These are phyloP conservation scores for Fragaria ananassa DNA, from an alignment of 306 rosid genomes.

Conservation along the genomic window DNA sequence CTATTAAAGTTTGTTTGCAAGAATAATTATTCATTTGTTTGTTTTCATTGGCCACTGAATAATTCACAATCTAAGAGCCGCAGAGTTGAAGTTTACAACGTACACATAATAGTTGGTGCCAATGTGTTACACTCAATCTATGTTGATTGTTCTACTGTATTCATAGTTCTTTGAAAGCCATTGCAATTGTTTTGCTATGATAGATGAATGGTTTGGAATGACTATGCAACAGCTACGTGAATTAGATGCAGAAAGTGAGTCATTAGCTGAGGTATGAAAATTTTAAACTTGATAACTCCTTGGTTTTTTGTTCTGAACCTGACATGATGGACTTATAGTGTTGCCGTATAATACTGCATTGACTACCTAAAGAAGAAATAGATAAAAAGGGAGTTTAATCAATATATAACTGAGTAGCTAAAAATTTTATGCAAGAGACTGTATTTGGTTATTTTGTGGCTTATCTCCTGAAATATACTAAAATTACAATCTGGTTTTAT, in stretches of 20 bases:
- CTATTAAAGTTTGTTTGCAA: too few species aligned
- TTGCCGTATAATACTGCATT: background rate
- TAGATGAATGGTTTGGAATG: slow-evolving; percentile 46
- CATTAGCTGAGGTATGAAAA: slow-evolving; percentile 27
- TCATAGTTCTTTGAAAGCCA: slow-evolving; percentile 25
- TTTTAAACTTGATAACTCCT: background rate
- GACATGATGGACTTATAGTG: background rate
- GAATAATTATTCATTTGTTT: too few species aligned
- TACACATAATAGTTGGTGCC: too few species aligned
- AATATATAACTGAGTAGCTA: background rate
- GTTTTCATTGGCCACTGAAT: too few species aligned
- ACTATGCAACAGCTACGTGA: slow-evolving; percentile 33
- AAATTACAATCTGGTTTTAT: background rate
- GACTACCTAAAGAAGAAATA: background rate
- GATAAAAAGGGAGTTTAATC: background rate
- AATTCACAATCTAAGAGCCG: too few species aligned
- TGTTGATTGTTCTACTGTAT: too few species aligned
- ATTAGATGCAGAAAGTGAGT: background rate
- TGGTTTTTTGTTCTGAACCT: background rate
- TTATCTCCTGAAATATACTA: background rate
- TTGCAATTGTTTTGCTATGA: slow-evolving; percentile 39
- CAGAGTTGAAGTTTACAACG: too few species aligned
- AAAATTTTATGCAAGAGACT: background rate
- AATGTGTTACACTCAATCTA: too few species aligned
- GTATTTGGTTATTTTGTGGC: background rate